A percentile compares a stretch with the other conserved stretches of the same genome.
Evolutionary conservation across 805 yeast genomes (phyloP).

Genomic region (Jamesozyma rosinii): DNA sequence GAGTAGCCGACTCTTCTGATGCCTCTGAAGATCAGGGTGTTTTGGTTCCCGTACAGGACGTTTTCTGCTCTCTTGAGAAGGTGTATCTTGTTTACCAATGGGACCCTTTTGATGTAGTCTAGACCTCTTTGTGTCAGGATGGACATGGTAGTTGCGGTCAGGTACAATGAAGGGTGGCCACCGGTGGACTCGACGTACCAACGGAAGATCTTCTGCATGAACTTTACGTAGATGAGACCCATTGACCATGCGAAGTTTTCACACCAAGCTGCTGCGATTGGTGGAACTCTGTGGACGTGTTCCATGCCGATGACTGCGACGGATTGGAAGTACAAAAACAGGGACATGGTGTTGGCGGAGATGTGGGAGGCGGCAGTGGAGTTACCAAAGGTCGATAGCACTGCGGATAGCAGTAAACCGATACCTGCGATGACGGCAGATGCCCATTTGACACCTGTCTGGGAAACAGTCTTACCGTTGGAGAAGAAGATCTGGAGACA

Average conservation of each 20-base stretch:
- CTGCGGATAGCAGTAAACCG: slow-evolving; percentile 72
- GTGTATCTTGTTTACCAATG: slow-evolving; percentile 11
- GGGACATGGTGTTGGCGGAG: slow-evolving; percentile 79
- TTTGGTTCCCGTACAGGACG: slow-evolving; percentile 42
- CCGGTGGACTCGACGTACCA: slow-evolving; percentile 89
- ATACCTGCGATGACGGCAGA: slow-evolving; percentile 85
- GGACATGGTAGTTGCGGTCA: slow-evolving; percentile 53
- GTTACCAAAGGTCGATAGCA: slow-evolving; percentile 76
- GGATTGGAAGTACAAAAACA: slow-evolving; percentile 82
- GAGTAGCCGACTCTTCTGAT: slow-evolving; percentile 73
- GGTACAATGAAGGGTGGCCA: slow-evolving; percentile 67
- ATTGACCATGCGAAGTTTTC: slow-evolving; percentile 92
- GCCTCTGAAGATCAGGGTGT: slow-evolving; percentile 71
- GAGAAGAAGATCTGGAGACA: slow-evolving; percentile 69
- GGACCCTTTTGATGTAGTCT: slow-evolving; percentile 16
- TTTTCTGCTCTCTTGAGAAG: slow-evolving; percentile 33
- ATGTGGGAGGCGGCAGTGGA: slow-evolving; percentile 86
- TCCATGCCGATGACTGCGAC: slow-evolving; percentile 80
- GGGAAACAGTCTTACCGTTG: slow-evolving; percentile 75
- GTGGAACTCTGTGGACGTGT: slow-evolving; percentile 82
- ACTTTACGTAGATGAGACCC: slow-evolving; percentile 71
- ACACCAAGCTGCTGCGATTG: slow-evolving; percentile 87
- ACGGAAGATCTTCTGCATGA: slow-evolving; percentile 78
- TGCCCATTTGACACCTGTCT: slow-evolving; percentile 84
- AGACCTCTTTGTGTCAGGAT: slow-evolving; percentile 58